Percentiles rank a stretch among this genome's conserved stretches.
These are phyloP conservation scores for Phytophthora rubi DNA, from an alignment of 352 stramenopile genomes.

Conservation along the genomic window DNA sequence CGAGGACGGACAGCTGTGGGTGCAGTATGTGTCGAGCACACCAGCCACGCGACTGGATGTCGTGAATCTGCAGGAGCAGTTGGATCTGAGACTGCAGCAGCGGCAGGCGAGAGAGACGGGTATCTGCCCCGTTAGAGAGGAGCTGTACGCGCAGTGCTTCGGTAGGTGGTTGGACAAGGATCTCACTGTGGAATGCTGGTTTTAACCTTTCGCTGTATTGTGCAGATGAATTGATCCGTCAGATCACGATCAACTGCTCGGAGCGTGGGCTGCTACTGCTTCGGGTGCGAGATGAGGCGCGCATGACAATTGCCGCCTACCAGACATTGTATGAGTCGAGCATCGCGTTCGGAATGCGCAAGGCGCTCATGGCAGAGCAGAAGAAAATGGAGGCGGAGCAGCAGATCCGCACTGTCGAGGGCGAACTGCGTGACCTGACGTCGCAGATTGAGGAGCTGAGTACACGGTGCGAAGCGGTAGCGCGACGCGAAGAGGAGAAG, in stretches of 20 bases:
- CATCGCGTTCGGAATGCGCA: constrained; percentile 94
- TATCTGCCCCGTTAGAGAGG: constrained; percentile 92
- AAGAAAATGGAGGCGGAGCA: constrained; percentile 89
- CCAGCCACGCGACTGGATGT: constrained; percentile 92
- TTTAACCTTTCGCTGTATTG: not conserved
- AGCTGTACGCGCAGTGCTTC: constrained; percentile 94
- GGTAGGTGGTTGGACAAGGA: constrained; percentile 34
- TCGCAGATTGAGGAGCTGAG: constrained; percentile 78
- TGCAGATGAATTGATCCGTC: constrained; percentile 90
- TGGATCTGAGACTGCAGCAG: constrained; percentile 92
- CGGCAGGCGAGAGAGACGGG: constrained; percentile 92
- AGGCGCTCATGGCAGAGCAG: constrained; percentile 93
- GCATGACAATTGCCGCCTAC: constrained; percentile 89
- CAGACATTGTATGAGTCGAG: constrained; percentile 93
- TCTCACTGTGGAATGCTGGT: not conserved
- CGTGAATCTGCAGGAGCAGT: constrained; percentile 90
- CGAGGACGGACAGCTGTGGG: constrained; percentile 91
- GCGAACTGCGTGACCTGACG: constrained; percentile 82
- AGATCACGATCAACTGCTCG: constrained; percentile 94
- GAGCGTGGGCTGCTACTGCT: constrained; percentile 91
- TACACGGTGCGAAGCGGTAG: constrained; percentile 65
- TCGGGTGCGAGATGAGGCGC: constrained; percentile 90
- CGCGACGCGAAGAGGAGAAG: constrained; percentile 67
- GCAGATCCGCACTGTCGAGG: constrained; percentile 80
- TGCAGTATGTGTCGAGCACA: constrained; percentile 94